Evolutionary conservation across 768 basidiomycete species (phyloP).

Genomic region (Boletus vinaceobasis): DNA sequence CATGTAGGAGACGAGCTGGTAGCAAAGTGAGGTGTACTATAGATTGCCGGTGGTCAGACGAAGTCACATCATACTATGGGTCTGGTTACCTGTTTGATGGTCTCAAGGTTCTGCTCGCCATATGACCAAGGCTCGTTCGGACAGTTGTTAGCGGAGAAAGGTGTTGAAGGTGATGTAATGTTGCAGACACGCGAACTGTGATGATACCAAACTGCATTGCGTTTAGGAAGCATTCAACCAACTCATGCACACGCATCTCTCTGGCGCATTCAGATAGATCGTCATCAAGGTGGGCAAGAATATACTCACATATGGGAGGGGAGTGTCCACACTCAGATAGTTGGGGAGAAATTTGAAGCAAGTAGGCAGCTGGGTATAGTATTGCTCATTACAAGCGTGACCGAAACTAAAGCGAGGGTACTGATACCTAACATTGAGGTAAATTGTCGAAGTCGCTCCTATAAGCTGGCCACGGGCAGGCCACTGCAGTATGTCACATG

Average conservation of each 20-base stretch:
- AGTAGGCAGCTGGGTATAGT: slow-evolving; percentile 13
- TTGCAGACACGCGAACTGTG: slow-evolving; percentile 2
- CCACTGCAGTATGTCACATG: background rate
- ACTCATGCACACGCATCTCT: background rate
- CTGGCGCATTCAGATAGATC: background rate
- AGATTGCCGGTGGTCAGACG: background rate
- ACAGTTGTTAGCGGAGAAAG: background rate
- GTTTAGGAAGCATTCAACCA: background rate
- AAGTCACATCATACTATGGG: background rate
- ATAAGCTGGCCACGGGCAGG: background rate
- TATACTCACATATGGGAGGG: slow-evolving; percentile 15
- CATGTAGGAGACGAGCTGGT: slow-evolving; percentile 32
- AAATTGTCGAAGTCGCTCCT: background rate
- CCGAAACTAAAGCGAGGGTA: background rate
- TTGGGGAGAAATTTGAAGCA: no score
- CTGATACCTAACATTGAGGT: background rate
- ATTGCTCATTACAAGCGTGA: background rate
- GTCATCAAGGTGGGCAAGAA: slow-evolving; percentile 8
- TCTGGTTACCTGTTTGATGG: slow-evolving; percentile 31
- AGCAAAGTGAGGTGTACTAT: slow-evolving; percentile 38
- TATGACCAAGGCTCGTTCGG: slow-evolving; percentile 33
- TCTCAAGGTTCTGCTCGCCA: slow-evolving; percentile 28
- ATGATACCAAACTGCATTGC: background rate
- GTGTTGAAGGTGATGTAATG: background rate
- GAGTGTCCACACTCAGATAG: background rate